Conservation (phyloP, 352 stramenopile species). For the Thalassiosira mediterranea region DNA sequence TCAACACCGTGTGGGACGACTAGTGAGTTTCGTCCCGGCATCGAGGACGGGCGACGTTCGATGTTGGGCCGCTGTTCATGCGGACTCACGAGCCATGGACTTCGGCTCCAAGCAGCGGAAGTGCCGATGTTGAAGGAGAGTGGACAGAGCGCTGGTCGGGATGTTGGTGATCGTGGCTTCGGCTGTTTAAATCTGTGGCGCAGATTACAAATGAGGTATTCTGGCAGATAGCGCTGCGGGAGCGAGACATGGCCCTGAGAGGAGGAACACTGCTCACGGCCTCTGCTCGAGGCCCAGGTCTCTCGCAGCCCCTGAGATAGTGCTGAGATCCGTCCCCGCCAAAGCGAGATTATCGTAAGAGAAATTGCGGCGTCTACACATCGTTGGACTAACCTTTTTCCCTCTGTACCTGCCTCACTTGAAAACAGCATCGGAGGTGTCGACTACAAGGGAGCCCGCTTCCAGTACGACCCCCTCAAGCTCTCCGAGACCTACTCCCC, state of each 20-base stretch:
- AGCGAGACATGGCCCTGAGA: too few species aligned
- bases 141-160: slow-evolving; percentile 44
- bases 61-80: slow-evolving; percentile 51
- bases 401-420: neutral
- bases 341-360: too few species aligned
- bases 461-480: slow-evolving; percentile 63
- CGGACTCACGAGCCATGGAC: slow-evolving; percentile 62
- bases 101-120: slow-evolving; percentile 49
- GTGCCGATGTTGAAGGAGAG: slow-evolving; percentile 52
- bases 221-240: too few species aligned
- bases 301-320: too few species aligned
- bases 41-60: slow-evolving; percentile 56
- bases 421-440: slow-evolving; percentile 25
- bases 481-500: slow-evolving; percentile 49
- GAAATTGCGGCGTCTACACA: neutral
- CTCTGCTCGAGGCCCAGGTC: too few species aligned
- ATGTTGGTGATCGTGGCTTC: too few species aligned
- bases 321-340: too few species aligned
- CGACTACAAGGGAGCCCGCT: slow-evolving; percentile 40
- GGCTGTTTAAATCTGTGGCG: too few species aligned
- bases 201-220: too few species aligned
- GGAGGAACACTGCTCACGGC: too few species aligned
- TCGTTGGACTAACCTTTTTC: slow-evolving; percentile 2
- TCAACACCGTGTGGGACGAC: slow-evolving; percentile 15
- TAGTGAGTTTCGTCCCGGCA: slow-evolving; percentile 55